Percentiles rank a stretch among this genome's conserved stretches.
phyloP scores from a whole-genome alignment of 2,329 filamentous ascomycete genomes.

The Dothideomycetes sp. region DNA sequence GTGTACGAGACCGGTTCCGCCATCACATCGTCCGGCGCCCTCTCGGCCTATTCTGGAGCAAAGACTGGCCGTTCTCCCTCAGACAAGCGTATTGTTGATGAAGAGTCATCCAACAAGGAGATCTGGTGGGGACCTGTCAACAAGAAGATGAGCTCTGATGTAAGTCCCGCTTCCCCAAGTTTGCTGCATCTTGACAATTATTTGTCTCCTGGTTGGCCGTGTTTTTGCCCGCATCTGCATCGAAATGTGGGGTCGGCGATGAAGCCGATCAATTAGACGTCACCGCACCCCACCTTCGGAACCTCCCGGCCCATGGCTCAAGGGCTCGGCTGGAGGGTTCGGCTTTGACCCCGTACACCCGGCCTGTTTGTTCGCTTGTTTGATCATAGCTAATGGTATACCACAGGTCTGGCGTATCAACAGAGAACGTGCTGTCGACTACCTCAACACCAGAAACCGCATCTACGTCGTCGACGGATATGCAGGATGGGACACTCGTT shows the following conservation, averaged over 20 bases:
- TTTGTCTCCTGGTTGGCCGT: slow-evolving; percentile 3
- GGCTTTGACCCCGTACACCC: too few relatives aligned
- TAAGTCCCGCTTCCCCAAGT: slow-evolving; percentile 41
- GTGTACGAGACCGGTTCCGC: slow-evolving; percentile 96
- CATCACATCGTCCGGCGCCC: slow-evolving; percentile 87
- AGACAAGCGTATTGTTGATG: slow-evolving; percentile 96
- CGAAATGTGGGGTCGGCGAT: too few relatives aligned
- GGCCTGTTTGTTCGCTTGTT: neutral
- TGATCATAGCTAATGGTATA: slow-evolving; percentile 14
- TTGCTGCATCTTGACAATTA: slow-evolving; percentile 2
- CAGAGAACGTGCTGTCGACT: slow-evolving; percentile 95
- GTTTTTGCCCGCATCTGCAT: too few relatives aligned
- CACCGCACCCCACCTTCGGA: too few relatives aligned
- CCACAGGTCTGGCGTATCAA: slow-evolving; percentile 99
- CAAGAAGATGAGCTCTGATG: slow-evolving; percentile 95
- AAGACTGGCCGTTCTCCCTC: slow-evolving; percentile 96
- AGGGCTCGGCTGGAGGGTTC: too few relatives aligned
- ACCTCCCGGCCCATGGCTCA: too few relatives aligned
- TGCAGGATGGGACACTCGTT: slow-evolving; percentile 97
- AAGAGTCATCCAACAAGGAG: slow-evolving; percentile 76
- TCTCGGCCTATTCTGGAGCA: slow-evolving; percentile 94
- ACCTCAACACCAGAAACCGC: slow-evolving; percentile 95
- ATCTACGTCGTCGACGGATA: slow-evolving; percentile 98
- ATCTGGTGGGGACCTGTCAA: slow-evolving; percentile 99
- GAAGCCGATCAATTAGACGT: too few relatives aligned